These are phyloP conservation scores for Vigna trinervia DNA, from an alignment of 306 rosid genomes.

Conservation along the genomic window DNA sequence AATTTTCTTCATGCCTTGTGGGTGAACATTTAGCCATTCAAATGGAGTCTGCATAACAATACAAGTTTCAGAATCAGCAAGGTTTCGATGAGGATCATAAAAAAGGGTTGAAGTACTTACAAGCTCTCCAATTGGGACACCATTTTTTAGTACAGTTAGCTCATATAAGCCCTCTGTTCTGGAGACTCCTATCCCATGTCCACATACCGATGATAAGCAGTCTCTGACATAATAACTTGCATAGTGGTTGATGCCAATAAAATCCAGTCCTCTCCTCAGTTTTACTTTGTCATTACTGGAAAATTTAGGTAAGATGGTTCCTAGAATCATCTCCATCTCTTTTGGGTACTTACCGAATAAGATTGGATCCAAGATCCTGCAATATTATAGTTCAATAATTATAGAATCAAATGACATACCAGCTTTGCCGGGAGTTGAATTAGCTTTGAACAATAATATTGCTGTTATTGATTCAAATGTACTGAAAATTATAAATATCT, in stretches of 20 bases:
- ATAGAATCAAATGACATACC: too few relatives aligned
- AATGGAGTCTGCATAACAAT: conserved; percentile 53
- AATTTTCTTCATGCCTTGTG: conserved; percentile 71
- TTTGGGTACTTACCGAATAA: conserved; percentile 67
- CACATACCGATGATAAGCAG: conserved; percentile 64
- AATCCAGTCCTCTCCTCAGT: conserved; percentile 62
- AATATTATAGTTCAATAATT: conserved; percentile 10
- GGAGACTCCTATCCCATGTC: conserved; percentile 58
- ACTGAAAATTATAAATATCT: too few relatives aligned
- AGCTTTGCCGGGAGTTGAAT: too few relatives aligned
- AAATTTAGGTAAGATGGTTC: conserved; percentile 57
- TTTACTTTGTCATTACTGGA: conserved; percentile 50
- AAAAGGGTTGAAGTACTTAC: conserved; percentile 45
- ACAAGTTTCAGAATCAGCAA: conserved; percentile 8
- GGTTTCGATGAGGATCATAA: background rate
- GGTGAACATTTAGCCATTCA: conserved; percentile 61
- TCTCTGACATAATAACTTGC: conserved; percentile 62
- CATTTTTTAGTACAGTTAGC: conserved; percentile 48
- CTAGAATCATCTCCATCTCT: conserved; percentile 63
- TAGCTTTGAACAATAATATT: too few relatives aligned
- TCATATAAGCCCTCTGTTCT: conserved; percentile 60
- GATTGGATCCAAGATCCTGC: conserved; percentile 76
- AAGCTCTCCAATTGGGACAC: conserved; percentile 63
- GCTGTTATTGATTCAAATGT: too few relatives aligned
- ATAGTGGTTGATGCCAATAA: conserved; percentile 81